phyloP scores from a whole-genome alignment of 2,329 filamentous ascomycete genomes.

The Metarhizium brunneum region DNA sequence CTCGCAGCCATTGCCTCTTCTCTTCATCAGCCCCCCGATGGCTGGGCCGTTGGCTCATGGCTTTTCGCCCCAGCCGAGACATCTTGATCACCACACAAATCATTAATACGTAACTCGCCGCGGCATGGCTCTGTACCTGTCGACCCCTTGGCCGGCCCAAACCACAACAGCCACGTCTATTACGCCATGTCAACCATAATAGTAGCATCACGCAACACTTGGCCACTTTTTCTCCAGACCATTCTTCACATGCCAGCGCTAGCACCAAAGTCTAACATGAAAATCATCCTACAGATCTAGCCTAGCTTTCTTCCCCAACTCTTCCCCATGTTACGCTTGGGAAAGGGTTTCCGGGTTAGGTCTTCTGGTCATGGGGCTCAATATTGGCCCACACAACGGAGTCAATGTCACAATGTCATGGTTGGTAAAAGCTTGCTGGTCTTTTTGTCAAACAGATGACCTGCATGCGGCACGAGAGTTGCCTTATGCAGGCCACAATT shows the following conservation, averaged over 20 bases:
- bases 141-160: background rate
- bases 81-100: background rate
- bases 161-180: background rate
- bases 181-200: background rate
- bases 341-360: constrained; percentile 2
- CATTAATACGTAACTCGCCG: too few relatives aligned
- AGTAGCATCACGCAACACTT: background rate
- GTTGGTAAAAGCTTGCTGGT: background rate
- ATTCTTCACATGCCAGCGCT: background rate
- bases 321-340: background rate
- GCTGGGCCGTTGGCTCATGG: background rate
- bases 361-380: background rate
- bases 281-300: background rate
- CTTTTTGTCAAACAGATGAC: background rate
- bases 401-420: background rate
- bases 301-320: background rate
- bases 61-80: background rate
- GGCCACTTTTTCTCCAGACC: background rate
- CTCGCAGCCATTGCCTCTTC: background rate
- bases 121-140: background rate
- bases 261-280: background rate
- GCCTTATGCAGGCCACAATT: background rate
- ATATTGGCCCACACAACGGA: background rate
- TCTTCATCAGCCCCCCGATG: background rate
- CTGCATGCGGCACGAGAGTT: background rate